A percentile compares a stretch with the other conserved stretches of the same genome.
Evolutionary conservation across 768 basidiomycete species (phyloP).

Genomic region (Cubamyces lactineus): DNA sequence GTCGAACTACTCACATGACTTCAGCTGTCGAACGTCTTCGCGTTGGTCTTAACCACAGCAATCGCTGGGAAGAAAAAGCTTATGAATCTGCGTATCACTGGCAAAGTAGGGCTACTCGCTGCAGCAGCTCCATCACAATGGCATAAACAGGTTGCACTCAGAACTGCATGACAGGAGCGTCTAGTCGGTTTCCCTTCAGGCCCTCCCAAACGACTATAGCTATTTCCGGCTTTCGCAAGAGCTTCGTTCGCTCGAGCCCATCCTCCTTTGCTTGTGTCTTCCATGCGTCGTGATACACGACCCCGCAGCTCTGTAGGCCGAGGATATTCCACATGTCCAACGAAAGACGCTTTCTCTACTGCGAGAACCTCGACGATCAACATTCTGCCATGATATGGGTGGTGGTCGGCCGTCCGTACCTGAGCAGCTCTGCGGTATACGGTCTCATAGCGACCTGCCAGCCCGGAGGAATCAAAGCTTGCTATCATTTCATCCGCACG

Average conservation of each 20-base stretch:
- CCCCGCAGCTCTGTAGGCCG: slow-evolving; percentile 34
- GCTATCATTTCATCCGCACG: neutral
- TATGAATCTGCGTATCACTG: no score
- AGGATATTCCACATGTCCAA: slow-evolving; percentile 31
- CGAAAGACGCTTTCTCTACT: slow-evolving; percentile 38
- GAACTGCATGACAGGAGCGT: neutral
- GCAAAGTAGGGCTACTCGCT: no score
- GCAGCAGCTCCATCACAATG: neutral
- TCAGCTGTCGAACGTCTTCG: no score
- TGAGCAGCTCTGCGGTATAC: slow-evolving; percentile 15
- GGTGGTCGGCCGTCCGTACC: slow-evolving; percentile 10
- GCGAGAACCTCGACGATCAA: neutral
- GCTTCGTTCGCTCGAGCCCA: neutral
- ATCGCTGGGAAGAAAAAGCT: no score
- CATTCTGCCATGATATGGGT: neutral
- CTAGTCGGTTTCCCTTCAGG: neutral
- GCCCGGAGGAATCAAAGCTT: slow-evolving; percentile 4
- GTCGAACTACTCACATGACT: no score
- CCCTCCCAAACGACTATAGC: slow-evolving; percentile 1
- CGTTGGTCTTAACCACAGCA: no score
- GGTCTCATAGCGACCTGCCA: slow-evolving; percentile 9
- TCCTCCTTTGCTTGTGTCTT: neutral
- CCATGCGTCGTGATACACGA: slow-evolving; percentile 28
- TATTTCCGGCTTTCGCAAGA: neutral
- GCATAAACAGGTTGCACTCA: neutral